Base-by-base conservation (phyloP, 1,284 basidiomycete species). In the Ceratobasidium sp. region DNA sequence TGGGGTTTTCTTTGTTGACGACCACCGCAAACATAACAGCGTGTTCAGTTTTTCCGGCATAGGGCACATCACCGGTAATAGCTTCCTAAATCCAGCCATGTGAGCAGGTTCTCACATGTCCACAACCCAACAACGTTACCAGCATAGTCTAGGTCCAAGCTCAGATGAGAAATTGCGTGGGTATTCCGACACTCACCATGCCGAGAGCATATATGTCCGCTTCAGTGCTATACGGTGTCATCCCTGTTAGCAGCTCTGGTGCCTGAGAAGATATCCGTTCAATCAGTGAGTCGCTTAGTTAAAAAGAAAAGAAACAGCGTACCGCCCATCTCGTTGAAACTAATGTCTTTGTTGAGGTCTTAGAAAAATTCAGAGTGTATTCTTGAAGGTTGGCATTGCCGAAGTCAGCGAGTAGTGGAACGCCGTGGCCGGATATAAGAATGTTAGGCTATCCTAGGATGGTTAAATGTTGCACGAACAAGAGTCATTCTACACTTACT, bases 191-290 rank as follows among this genome's bases (percentile, higher is more conserved):
- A 56, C 49, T 53, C 14, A 68, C 65, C 65, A 68, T 68, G 3
- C 65, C 65, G 16, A 68, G 51, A 19, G 49, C 48, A 43, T 68
- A 68, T 22, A 68, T 16, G n/a, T 68, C 65, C 8, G 29, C 51
- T 14, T 19, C 8, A 37, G 13, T 7, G 11, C 19, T 68, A 27
- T 31, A n/a, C 14, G 8, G 13, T 0, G 49, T 27, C 11, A 34
- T 19, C 22, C 37, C 51, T 4, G 37, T 29, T 1, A 41, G 7
- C 16, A 68, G 48, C 37, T 68, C 65, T 24, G 65, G 65, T 14
- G 65, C 65, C 65, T 68, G 6, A 19, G 37, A n/a, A 22, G 3
- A 51, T 16, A 1, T 6, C 19, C 27, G 27, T 6, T 4, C 11
- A 8, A 56, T 27, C 58, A 61, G 34, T 34, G 34, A 8, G 34